Percentiles rank a stretch among this genome's conserved stretches.
Conservation (phyloP, 768 basidiomycete genomes). For the Lyophyllum shimeji region DNA sequence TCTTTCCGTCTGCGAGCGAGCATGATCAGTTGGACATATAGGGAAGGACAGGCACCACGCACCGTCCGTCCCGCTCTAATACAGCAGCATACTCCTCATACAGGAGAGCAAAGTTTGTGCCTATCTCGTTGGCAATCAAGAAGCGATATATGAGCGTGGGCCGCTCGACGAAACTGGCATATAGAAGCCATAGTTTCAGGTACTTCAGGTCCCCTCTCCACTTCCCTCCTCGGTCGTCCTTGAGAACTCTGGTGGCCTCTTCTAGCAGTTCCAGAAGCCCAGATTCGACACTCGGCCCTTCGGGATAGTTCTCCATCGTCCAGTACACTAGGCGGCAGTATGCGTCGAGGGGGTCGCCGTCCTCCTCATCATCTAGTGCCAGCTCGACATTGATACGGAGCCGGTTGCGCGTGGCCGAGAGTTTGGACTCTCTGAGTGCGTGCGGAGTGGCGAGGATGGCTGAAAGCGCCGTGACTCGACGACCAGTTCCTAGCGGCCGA, state of each 20-base stretch:
- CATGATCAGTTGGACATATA: constrained; percentile 8
- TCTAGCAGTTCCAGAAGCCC: constrained; percentile 92
- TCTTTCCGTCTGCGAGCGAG: constrained; percentile 62
- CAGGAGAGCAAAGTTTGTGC: constrained; percentile 72
- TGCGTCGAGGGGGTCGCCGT: constrained; percentile 82
- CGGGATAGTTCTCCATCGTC: constrained; percentile 93
- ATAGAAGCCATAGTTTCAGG: constrained; percentile 92
- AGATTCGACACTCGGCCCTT: constrained; percentile 86
- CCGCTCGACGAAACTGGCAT: constrained; percentile 89
- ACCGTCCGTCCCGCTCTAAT: constrained; percentile 84
- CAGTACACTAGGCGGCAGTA: constrained; percentile 87
- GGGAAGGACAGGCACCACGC: constrained; percentile 17
- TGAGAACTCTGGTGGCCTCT: constrained; percentile 84
- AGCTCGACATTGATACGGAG: constrained; percentile 73
- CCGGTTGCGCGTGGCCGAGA: constrained; percentile 61
- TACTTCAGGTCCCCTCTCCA: constrained; percentile 85
- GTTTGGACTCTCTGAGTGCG: constrained; percentile 69
- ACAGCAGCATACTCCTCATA: constrained; percentile 93
- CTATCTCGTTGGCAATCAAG: constrained; percentile 88
- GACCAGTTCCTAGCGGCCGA: constrained; percentile 77
- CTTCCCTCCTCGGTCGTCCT: constrained; percentile 68
- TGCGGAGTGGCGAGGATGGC: constrained; percentile 75
- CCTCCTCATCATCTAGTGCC: constrained; percentile 79
- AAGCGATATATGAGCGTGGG: constrained; percentile 88
- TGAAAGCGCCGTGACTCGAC: constrained; percentile 76